A percentile compares a stretch with the other conserved stretches of the same genome.
These are phyloP conservation scores for Inonotus hispidus DNA, from an alignment of 1,284 basidiomycete genomes.

Conservation along the genomic window DNA sequence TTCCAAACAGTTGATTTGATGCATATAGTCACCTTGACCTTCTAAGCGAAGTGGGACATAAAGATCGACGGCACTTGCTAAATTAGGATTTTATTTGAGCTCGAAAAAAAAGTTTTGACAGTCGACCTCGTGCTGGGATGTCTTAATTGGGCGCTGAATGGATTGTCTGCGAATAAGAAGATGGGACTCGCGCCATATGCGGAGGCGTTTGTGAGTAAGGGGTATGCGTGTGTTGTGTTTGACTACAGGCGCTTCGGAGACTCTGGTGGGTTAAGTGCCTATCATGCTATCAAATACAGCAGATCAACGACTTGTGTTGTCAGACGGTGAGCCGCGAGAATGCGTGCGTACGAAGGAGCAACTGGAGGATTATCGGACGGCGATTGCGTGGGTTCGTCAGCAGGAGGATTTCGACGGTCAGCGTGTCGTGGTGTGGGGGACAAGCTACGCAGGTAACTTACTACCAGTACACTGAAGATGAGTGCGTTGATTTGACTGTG, in stretches of 20 bases:
- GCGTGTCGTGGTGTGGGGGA: conserved; percentile 33
- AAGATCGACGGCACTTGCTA: too few species aligned
- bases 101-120: too few species aligned
- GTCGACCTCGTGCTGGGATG: neutral
- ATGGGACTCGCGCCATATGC: conserved; percentile 32
- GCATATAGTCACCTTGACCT: too few species aligned
- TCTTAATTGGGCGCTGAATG: conserved; percentile 35
- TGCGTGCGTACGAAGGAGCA: conserved; percentile 31
- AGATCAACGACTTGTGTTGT: too few species aligned
- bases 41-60: too few species aligned
- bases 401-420: conserved; percentile 31
- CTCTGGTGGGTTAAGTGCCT: conserved; percentile 30
- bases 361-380: conserved; percentile 36
- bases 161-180: conserved; percentile 30
- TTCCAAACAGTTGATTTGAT: too few species aligned
- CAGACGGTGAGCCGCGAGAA: conserved; percentile 33
- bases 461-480: neutral
- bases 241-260: conserved; percentile 37
- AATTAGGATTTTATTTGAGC: too few species aligned
- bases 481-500: neutral
- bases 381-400: conserved; percentile 31
- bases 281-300: too few species aligned
- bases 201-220: conserved; percentile 28
- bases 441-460: conserved; percentile 28
- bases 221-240: conserved; percentile 35